These are phyloP conservation scores for Ophiostoma himal-ulmi DNA, from an alignment of 2,329 filamentous ascomycete species.

Conservation along the genomic window DNA sequence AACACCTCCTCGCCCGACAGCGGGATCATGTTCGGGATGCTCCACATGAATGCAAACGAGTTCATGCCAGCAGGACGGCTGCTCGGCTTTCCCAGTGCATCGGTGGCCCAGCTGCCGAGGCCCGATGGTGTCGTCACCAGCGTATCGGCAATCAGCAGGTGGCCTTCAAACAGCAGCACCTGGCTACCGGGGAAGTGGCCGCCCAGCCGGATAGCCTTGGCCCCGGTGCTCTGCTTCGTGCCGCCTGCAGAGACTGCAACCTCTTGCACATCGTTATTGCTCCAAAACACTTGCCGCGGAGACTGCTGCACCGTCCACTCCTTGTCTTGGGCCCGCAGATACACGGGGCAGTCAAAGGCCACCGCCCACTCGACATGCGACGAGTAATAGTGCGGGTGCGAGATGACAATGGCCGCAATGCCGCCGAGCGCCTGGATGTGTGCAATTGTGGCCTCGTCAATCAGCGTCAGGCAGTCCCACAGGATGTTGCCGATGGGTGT, in stretches of 20 bases:
- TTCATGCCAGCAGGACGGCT: constrained; percentile 42
- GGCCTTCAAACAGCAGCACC: constrained; percentile 55
- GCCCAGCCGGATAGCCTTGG: constrained; percentile 61
- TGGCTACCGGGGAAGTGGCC: constrained; percentile 75
- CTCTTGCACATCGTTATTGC: constrained; percentile 36
- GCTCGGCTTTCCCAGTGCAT: constrained; percentile 37
- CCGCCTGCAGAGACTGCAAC: constrained; percentile 27
- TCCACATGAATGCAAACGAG: constrained; percentile 69
- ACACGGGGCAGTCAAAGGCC: constrained; percentile 64
- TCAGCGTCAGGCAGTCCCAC: constrained; percentile 70
- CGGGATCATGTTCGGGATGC: constrained; percentile 69
- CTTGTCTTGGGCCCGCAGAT: constrained; percentile 58
- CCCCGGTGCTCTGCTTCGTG: constrained; percentile 26
- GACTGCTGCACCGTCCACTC: constrained; percentile 53
- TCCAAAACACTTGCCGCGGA: constrained; percentile 43
- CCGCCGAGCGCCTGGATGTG: constrained; percentile 57
- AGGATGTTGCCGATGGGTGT: constrained; percentile 65
- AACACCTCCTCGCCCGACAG: constrained; percentile 57
- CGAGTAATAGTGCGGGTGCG: constrained; percentile 77
- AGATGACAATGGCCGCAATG: constrained; percentile 65
- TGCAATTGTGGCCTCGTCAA: constrained; percentile 59
- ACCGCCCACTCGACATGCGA: constrained; percentile 69
- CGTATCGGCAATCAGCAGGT: constrained; percentile 71
- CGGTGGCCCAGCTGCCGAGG: constrained; percentile 42
- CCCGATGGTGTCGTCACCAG: constrained; percentile 63